Evolutionary conservation across 2,329 filamentous ascomycete species (phyloP).

Genomic region (Chrysoporthe austroafricana): DNA sequence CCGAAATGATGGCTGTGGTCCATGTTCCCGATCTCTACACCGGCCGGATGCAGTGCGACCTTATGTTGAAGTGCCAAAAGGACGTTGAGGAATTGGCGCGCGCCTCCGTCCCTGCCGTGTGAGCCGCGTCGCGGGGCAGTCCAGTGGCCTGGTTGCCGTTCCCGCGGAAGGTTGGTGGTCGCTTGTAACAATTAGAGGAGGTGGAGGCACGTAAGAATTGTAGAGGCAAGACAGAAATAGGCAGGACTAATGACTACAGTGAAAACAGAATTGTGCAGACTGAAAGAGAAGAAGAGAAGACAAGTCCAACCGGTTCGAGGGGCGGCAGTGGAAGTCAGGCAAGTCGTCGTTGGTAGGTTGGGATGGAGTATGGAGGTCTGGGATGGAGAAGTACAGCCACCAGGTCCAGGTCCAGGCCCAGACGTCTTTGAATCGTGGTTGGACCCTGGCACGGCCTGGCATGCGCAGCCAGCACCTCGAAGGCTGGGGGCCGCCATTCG

Average conservation of each 20-base stretch:
- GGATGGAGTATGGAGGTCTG: not conserved
- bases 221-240: not conserved
- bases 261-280: not conserved
- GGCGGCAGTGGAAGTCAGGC: not conserved
- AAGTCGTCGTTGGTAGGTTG: not conserved
- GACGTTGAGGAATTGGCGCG: not conserved
- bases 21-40: slow-evolving; percentile 8
- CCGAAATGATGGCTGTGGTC: slow-evolving; percentile 13
- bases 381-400: not conserved
- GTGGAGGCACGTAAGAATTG: not conserved
- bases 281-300: not conserved
- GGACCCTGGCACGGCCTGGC: not conserved
- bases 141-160: not conserved
- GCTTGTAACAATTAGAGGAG: not conserved
- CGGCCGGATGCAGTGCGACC: slow-evolving; percentile 1
- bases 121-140: slow-evolving; percentile 2
- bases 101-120: not conserved
- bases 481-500: not conserved
- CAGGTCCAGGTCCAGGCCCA: no score
- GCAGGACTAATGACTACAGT: slow-evolving; percentile 1
- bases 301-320: not conserved
- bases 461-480: no score
- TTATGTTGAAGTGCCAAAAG: not conserved
- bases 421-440: not conserved
- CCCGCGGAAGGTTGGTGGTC: not conserved